phyloP scores from a whole-genome alignment of 768 basidiomycete genomes.

The Candolleomyces aberdarensis region DNA sequence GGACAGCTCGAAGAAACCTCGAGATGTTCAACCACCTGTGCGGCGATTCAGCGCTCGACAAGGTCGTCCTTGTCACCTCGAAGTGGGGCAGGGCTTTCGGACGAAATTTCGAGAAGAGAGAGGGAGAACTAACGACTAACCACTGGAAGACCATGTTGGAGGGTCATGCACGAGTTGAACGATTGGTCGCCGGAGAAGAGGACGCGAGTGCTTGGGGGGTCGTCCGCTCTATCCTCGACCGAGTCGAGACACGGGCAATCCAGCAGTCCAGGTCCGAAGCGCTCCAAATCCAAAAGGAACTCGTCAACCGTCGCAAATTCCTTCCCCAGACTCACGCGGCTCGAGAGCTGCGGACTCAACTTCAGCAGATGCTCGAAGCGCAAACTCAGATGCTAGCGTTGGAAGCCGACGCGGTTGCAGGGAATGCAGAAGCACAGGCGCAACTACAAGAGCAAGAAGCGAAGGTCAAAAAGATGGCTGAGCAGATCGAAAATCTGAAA shows the following conservation, averaged over 20 bases:
- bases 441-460: background rate
- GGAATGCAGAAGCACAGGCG: background rate
- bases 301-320: background rate
- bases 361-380: background rate
- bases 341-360: background rate
- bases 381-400: background rate
- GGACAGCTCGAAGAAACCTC: conserved; percentile 24
- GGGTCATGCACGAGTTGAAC: background rate
- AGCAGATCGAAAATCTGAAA: background rate
- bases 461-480: background rate
- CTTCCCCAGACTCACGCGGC: background rate
- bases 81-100: conserved; percentile 26
- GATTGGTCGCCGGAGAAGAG: background rate
- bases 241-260: no score
- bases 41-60: conserved; percentile 17
- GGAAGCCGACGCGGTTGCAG: background rate
- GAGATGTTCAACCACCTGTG: conserved; percentile 23
- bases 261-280: background rate
- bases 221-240: background rate
- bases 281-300: background rate
- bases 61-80: conserved; percentile 28
- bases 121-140: background rate
- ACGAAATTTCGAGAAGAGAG: background rate
- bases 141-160: conserved; percentile 1
- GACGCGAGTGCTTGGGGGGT: background rate